Conservation (phyloP, 164 flowering plant genomes). For the Warburgia ugandensis region DNA sequence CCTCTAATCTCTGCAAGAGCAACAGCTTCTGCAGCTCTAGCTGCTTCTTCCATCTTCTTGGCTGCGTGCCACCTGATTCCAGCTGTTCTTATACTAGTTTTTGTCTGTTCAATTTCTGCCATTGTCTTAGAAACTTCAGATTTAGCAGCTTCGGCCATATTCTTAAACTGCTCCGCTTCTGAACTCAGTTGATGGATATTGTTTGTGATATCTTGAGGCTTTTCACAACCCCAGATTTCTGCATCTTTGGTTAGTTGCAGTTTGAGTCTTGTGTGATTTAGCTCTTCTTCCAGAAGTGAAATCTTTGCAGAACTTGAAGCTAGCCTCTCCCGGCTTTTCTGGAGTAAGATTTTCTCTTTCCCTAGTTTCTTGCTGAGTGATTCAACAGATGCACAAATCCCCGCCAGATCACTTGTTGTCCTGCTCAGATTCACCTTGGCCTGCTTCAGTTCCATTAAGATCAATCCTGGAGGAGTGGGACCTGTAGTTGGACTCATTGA, state of each 20-base stretch:
- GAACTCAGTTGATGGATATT: constrained; percentile 51
- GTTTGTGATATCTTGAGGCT: constrained; percentile 37
- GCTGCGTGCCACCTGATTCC: constrained; percentile 79
- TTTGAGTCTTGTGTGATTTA: constrained; percentile 43
- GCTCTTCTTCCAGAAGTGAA: constrained; percentile 62
- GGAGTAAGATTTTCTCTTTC: constrained; percentile 57
- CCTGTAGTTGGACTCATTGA: constrained; percentile 11
- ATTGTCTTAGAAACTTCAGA: constrained; percentile 48
- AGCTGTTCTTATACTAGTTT: constrained; percentile 50
- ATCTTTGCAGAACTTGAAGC: constrained; percentile 48
- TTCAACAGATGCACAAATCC: constrained; percentile 67
- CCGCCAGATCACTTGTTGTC: constrained; percentile 68
- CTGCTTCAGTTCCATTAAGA: constrained; percentile 68
- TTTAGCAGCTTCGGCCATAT: constrained; percentile 60
- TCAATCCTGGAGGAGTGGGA: constrained; percentile 55
- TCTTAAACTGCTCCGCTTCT: constrained; percentile 66
- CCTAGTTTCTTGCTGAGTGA: constrained; percentile 58
- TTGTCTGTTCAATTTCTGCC: constrained; percentile 66
- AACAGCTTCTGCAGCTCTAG: constrained; percentile 72
- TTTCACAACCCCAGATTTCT: constrained; percentile 22
- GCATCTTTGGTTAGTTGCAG: constrained; percentile 35
- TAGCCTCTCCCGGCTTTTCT: constrained; percentile 66
- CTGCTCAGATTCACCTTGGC: constrained; percentile 75
- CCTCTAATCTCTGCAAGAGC: constrained; percentile 75
- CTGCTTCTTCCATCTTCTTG: constrained; percentile 80